Base-by-base conservation (phyloP, 257 asterid genomes). In the Nicotiana attenuata region DNA sequence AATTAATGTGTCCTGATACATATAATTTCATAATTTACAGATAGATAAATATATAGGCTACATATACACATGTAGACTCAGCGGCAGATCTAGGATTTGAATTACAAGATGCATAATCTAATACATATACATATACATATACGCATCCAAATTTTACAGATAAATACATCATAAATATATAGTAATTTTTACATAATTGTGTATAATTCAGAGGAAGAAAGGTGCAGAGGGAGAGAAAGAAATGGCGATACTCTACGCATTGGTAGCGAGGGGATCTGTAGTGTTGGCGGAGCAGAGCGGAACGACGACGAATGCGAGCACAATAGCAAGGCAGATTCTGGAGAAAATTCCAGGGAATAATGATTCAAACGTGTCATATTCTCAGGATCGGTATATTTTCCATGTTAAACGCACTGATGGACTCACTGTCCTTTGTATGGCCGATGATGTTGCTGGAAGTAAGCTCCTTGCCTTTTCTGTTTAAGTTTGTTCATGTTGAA, bases 391-490 rank as follows among this genome's bases (percentile, higher is more conserved):
- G 56, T 96, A 89, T 81, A 91, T 96, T 82, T 96, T 96, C 82
- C 98, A 96, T 90, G 98, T 94, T 87, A 96, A 94, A 71, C 98
- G 99, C 83, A 96, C 99, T 83, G 99, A 96, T 89, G 99, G 97
- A 67, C 97, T 96, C 86, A 89, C 99, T 84, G 98, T 94, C 33
- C 97, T 96, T 5, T 96, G 99, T 90, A 94, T 96, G 99, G 99
- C 99, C 82, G 99, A 96, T 88, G 99, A 96, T 56, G 87, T 88
- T 65, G 94, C 95, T 89, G 98, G 97, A 89, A 87, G 99, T 96
- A 93, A 76, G 94, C 63, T 6, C 47, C 47, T 75, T 7, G 5
- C 16, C 24, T 50, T 73, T 50, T 73, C 10, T 47, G 11, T 73
- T 56, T 56, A 3, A 13, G 17, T 52, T 13, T 52, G 5, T 52